These are phyloP conservation scores for Jamesozyma hellenica DNA, from an alignment of 805 yeast genomes.

Conservation along the genomic window DNA sequence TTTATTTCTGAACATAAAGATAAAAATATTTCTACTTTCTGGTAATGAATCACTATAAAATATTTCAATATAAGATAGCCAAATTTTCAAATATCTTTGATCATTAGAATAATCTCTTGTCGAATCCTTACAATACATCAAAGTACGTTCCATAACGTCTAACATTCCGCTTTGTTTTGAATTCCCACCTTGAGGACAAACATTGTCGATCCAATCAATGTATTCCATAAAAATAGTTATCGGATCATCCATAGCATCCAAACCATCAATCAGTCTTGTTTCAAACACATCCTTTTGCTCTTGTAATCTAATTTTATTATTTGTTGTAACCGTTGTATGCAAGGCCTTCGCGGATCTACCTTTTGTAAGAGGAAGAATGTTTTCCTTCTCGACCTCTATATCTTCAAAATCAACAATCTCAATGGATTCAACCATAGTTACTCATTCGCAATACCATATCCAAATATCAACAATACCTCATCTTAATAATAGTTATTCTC, in stretches of 20 bases:
- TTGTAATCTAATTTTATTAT: conserved; percentile 7
- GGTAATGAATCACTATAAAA: conserved; percentile 37
- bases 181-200: conserved; percentile 52
- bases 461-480: too few species aligned
- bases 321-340: conserved; percentile 31
- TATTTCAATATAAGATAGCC: conserved; percentile 63
- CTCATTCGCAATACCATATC: too few species aligned
- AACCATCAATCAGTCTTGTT: conserved; percentile 29
- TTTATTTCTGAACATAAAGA: conserved; percentile 57
- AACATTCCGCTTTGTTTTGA: conserved; percentile 57
- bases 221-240: conserved; percentile 61
- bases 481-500: too few species aligned
- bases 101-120: conserved; percentile 62
- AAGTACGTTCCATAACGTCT: conserved; percentile 56
- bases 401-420: conserved; percentile 28
- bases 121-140: conserved; percentile 53
- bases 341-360: conserved; percentile 63
- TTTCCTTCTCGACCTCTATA: conserved; percentile 64
- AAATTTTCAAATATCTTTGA: conserved; percentile 62
- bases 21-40: conserved; percentile 61
- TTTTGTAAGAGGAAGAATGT: conserved; percentile 51
- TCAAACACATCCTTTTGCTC: conserved; percentile 34
- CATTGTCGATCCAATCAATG: conserved; percentile 55
- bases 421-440: too few species aligned
- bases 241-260: conserved; percentile 71